Evolutionary conservation across 257 asterid species (phyloP), one percentile per base, ranked within the genome.

Genomic region (Rhazya stricta): DNA sequence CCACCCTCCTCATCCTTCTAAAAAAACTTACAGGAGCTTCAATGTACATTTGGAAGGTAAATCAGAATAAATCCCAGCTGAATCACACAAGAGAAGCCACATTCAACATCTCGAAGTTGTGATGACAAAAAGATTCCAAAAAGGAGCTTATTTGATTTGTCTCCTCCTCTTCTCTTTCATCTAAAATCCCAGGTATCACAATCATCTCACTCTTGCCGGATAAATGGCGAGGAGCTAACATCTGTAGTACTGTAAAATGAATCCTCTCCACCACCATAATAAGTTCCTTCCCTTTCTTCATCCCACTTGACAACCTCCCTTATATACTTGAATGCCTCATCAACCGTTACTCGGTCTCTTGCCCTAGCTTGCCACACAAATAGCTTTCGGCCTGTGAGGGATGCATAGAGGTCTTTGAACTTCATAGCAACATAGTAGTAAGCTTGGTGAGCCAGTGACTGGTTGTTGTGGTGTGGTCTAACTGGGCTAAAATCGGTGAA

Each of bases 171-270:
- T 70, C 71, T 77, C 66, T 66, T 69, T 83, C 81, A 86, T 87
- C 75, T 77, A 85, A 86, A 82, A 54, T 43, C 79, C 75, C 76
- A 77, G 57, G 74, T 73, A 74, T 73, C 60, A 60, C 36, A n/a
- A 45, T 39, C 16, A 54, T 51, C 74, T 76, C 74, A 88, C 58
- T 81, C 91, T 58, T 85, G 96, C 16, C 79, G 79, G 69, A 83
- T 57, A 57, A 82, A 84, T 0, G 87, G 94, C 0, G 94, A 82
- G 3, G 96, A 85, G 78, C 97, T 87, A 67, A 87, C 70, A n/a
- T 94, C 98, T 0, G 98, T 94, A 5, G 97, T 94, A 79, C 98
- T 94, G 73, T 94, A 94, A 72, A 91, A 91, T 23, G 97, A 92
- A 79, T 94, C 98, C 63, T 89, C 98, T 39, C 78, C 89, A 2